Evolutionary conservation across 805 yeast species (phyloP), one percentile per base, ranked within the genome.

Genomic region (Candida qinlingensis): DNA sequence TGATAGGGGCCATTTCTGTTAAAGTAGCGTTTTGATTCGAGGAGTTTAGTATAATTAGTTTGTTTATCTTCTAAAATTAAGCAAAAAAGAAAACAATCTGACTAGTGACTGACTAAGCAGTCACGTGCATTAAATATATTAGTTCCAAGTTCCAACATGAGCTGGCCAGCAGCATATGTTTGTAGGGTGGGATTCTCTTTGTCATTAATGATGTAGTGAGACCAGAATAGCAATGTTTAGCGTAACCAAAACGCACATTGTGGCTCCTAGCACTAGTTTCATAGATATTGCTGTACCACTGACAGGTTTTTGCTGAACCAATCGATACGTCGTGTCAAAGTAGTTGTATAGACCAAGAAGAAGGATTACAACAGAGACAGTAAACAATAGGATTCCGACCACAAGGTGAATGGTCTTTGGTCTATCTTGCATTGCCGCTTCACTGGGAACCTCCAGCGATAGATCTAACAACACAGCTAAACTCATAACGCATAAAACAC

Each of bases 301-400:
- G 4, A 36, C 42, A 1, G 54, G 42, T 28, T 48, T 47, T 25
- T 58, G 53, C 4, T 53, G 48, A 7, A 59, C 41, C 43, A 48
- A 50, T 30, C 51, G 51, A 26, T 51, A 40, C 1, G 59, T 44
- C 27, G 45, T 58, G 25, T 42, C 48, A 34, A 48, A 60, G 45
- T 61, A 61, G 50, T 58, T 59, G 46, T 47, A 56, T 1, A 47
- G 12, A 0, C 61, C 64, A 6, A 60, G 25, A 0, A 36, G 29
- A 10, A 61, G 39, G 7, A 45, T 2, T 55, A 45, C 1, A 43
- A 45, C 27, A 52, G 10, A 4, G 53, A 42, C 11, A 51, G 33
- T 6, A 45, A 38, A 40, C 54, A 59, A 49, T 46, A 54, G 8
- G 0, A 54, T 26, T 0, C 57, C 56, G 4, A 55, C 39, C 8